phyloP scores from a whole-genome alignment of 257 asterid genomes.

The Parsonsia alboflavescens region DNA sequence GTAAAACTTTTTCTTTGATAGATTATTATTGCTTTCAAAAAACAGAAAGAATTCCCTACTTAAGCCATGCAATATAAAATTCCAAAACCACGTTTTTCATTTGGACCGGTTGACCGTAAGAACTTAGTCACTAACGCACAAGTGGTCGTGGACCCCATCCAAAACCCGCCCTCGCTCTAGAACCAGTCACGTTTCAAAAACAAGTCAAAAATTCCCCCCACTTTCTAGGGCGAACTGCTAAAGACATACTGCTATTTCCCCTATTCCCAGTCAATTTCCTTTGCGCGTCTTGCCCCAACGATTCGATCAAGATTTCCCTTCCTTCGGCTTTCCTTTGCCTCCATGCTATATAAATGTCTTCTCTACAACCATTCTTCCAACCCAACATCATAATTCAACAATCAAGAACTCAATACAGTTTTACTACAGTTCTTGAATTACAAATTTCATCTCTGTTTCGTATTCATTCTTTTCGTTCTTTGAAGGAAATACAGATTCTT shows the following conservation, averaged over 20 bases:
- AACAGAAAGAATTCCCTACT: too few relatives aligned
- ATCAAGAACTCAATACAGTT: neutral
- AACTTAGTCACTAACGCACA: too few relatives aligned
- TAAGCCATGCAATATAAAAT: too few relatives aligned
- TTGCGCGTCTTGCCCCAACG: neutral
- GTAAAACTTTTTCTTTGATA: too few relatives aligned
- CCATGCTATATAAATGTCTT: neutral
- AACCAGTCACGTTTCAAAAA: too few relatives aligned
- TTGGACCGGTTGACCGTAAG: too few relatives aligned
- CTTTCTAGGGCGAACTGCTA: neutral
- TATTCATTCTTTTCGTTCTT: neutral
- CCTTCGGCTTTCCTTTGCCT: neutral
- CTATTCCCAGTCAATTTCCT: neutral
- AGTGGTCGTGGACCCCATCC: too few relatives aligned
- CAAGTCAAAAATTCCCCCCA: neutral
- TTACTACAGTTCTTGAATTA: neutral
- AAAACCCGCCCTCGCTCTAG: too few relatives aligned
- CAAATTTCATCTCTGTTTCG: neutral
- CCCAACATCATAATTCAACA: neutral
- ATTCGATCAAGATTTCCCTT: neutral
- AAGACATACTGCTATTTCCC: too few relatives aligned
- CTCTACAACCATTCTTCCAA: neutral
- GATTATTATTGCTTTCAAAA: too few relatives aligned
- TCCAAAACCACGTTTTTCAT: too few relatives aligned
- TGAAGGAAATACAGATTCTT: neutral